Base-by-base conservation (phyloP, 495 filamentous ascomycete species). In the Trichoderma erinaceum region DNA sequence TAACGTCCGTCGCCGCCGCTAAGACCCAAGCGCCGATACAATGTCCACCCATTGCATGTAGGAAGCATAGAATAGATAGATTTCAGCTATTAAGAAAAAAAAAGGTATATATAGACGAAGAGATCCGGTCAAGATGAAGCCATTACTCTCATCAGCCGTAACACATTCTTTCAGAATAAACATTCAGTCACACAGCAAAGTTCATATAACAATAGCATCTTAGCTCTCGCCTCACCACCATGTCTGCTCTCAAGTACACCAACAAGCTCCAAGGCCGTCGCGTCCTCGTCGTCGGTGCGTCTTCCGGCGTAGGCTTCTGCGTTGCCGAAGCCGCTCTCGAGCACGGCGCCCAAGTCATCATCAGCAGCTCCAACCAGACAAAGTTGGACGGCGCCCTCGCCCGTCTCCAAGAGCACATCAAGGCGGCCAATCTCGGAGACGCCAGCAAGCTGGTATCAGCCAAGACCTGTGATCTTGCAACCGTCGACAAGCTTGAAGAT, bases 201-300 rank as follows among this genome's bases (percentile, higher is more conserved):
- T 13, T n/a, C 38, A 35, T 41, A 6, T 38, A 16, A 5, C 35
- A 38, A 38, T 4, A 29, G 4, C 29, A 29, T 4, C 4, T 4
- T 4, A 29, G 29, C 29, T 4, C 29, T 29, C 29, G n/a, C n/a
- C n/a, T n/a, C 10, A 65, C 21, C 52, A 61, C 25, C 25, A 61
- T 66, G 65, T 44, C 65, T 11, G 41, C 65, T 15, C 65, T 66
- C 65, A 76, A 75, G 52, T 79, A 74, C 69, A 21, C n/a, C 23
- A 75, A 74, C 74, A 81, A 81, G 67, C 78, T 81, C 66, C 72
- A 74, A 5, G 73, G 72, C 66, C 75, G 73, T 48, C 77, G 78
- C 69, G 71, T 88, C 64, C 80, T 87, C 69, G 67, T 87, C 48
- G 78, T 88, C 66, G 86, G 86, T 35, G 86, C 83, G 12, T 82